phyloP scores from a whole-genome alignment of 2,329 filamentous ascomycete genomes.

The Colletotrichum falcatum region DNA sequence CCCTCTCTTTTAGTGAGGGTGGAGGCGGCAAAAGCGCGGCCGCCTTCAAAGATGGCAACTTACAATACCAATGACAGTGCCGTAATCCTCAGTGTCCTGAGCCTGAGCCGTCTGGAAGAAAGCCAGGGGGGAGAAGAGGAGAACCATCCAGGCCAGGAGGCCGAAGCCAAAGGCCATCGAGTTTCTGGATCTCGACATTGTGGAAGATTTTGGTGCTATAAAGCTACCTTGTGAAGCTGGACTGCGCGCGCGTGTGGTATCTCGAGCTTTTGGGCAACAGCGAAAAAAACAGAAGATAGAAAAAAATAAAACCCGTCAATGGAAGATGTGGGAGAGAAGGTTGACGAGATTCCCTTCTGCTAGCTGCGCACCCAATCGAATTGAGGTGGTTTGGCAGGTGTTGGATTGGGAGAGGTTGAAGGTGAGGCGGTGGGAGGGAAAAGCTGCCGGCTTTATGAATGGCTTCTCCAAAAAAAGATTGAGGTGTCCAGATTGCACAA shows the following conservation, averaged over 20 bases:
- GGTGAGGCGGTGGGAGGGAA: slow-evolving; percentile 44
- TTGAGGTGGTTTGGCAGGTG: slow-evolving; percentile 39
- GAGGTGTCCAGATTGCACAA: slow-evolving; percentile 60
- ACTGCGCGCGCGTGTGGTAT: slow-evolving; percentile 30
- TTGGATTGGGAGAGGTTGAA: slow-evolving; percentile 29
- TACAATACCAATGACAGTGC: slow-evolving; percentile 93
- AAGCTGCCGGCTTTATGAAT: slow-evolving; percentile 52
- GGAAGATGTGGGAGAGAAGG: slow-evolving; percentile 15
- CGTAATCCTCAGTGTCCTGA: slow-evolving; percentile 81
- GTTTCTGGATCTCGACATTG: slow-evolving; percentile 71
- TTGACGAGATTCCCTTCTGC: slow-evolving; percentile 35
- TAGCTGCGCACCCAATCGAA: slow-evolving; percentile 37
- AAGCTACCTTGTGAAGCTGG: slow-evolving; percentile 28
- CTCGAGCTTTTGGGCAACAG: slow-evolving; percentile 1
- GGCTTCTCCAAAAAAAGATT: slow-evolving; percentile 50
- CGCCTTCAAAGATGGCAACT: slow-evolving; percentile 47
- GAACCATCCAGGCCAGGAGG: slow-evolving; percentile 90
- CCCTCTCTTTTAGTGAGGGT: background rate
- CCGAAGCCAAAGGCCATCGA: slow-evolving; percentile 84
- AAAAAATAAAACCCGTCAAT: slow-evolving; percentile 7
- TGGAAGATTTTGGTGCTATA: slow-evolving; percentile 36
- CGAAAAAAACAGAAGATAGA: slow-evolving; percentile 29
- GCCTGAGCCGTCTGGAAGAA: slow-evolving; percentile 83
- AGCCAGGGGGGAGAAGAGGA: slow-evolving; percentile 88
- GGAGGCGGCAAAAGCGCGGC: background rate